These are phyloP conservation scores for Sclerotinia subarctica DNA, from an alignment of 2,329 filamentous ascomycete genomes.

Conservation along the genomic window DNA sequence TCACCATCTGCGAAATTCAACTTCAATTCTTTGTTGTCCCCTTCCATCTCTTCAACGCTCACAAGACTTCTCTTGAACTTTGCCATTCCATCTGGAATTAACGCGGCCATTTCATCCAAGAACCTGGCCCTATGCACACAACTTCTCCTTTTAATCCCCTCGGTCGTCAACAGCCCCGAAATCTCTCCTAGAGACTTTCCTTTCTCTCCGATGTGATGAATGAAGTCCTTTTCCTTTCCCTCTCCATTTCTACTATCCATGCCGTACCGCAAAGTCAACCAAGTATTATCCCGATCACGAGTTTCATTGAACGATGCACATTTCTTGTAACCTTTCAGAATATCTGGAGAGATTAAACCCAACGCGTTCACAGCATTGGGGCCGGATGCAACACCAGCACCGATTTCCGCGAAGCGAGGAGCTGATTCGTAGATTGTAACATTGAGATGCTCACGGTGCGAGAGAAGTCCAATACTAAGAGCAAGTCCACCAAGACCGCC, in stretches of 20 bases:
- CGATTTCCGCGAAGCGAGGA: conserved; percentile 27
- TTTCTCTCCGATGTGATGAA: neutral
- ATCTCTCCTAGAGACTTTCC: neutral
- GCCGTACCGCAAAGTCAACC: conserved; percentile 13
- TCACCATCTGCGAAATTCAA: conserved; percentile 15
- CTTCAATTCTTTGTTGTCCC: neutral
- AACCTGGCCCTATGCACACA: conserved; percentile 16
- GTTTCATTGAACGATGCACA: conserved; percentile 27
- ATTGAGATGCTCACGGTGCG: conserved; percentile 12
- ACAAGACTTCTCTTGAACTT: conserved; percentile 10
- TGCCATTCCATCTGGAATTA: conserved; percentile 9
- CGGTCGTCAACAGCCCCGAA: neutral
- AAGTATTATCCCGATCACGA: conserved; percentile 28
- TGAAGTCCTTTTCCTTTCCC: neutral
- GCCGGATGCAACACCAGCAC: conserved; percentile 28
- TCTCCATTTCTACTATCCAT: neutral
- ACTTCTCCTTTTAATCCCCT: conserved; percentile 2
- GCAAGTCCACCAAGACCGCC: conserved; percentile 31
- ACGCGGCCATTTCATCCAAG: conserved; percentile 12
- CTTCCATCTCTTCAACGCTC: neutral
- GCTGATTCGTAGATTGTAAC: conserved; percentile 30
- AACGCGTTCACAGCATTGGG: conserved; percentile 26
- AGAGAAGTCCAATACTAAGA: conserved; percentile 26
- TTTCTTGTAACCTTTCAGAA: conserved; percentile 24
- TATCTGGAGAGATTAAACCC: conserved; percentile 24